A percentile compares a stretch with the other conserved stretches of the same genome.
These are phyloP conservation scores for Bimuria novae-zelandiae DNA, from an alignment of 2,329 filamentous ascomycete genomes.

Conservation along the genomic window DNA sequence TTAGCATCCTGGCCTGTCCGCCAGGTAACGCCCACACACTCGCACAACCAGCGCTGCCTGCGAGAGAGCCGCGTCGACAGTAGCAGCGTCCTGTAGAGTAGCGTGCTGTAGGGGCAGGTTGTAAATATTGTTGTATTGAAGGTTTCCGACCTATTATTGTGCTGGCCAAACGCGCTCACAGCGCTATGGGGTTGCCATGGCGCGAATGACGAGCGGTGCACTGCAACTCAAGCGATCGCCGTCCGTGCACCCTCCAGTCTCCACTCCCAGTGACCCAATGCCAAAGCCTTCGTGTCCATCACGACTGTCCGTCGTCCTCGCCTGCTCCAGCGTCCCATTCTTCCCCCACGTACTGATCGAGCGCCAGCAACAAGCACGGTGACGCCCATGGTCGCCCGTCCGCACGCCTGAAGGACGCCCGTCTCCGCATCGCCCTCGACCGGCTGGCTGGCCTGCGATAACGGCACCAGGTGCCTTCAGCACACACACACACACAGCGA, in stretches of 20 bases:
- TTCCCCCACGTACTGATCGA: constrained; percentile 21
- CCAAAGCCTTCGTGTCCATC: constrained; percentile 14
- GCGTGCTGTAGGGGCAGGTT: not conserved
- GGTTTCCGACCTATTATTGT: too few species aligned
- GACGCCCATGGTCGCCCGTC: constrained; percentile 21
- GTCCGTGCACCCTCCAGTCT: constrained; percentile 1
- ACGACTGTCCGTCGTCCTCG: constrained; percentile 19
- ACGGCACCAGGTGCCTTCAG: constrained; percentile 24
- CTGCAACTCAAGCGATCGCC: constrained; percentile 3
- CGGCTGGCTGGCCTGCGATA: constrained; percentile 29
- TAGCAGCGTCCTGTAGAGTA: too few species aligned
- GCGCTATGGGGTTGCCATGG: constrained; percentile 6
- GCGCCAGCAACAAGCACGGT: constrained; percentile 9
- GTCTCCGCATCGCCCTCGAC: constrained; percentile 34
- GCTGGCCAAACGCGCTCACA: not conserved
- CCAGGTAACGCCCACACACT: constrained; percentile 21
- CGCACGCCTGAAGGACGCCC: constrained; percentile 29
- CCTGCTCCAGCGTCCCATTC: constrained; percentile 25
- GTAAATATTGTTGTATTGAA: too few species aligned
- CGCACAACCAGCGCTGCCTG: not conserved
- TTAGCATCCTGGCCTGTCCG: constrained; percentile 23
- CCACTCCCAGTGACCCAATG: constrained; percentile 12
- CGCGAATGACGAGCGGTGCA: not conserved
- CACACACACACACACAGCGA: constrained; percentile 21
- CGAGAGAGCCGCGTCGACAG: not conserved